Conservation (phyloP, 805 yeast genomes). For the Jamesozyma spencerorum region DNA sequence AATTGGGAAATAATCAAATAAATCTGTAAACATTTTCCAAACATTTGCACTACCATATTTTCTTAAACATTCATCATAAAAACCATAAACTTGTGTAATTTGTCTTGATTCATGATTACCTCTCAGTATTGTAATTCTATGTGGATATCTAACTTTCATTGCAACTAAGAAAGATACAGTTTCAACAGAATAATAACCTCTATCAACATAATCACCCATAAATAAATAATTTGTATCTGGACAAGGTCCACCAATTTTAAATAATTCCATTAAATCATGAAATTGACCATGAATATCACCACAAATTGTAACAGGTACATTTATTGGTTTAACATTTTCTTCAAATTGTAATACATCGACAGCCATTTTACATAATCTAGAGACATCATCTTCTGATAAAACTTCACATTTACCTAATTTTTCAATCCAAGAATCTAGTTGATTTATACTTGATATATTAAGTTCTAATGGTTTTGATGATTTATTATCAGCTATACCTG, state of each 20-base stretch:
- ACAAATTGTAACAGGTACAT: conserved; percentile 92
- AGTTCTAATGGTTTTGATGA: conserved; percentile 34
- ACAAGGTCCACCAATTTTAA: conserved; percentile 88
- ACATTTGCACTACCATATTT: conserved; percentile 89
- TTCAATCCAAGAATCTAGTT: conserved; percentile 83
- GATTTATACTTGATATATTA: conserved; percentile 43
- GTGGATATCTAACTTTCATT: conserved; percentile 86
- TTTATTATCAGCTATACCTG: conserved; percentile 33
- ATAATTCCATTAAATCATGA: conserved; percentile 87
- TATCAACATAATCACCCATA: conserved; percentile 87
- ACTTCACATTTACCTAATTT: conserved; percentile 73
- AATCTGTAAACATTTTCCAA: conserved; percentile 86
- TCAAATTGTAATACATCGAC: conserved; percentile 84
- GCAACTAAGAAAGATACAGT: conserved; percentile 83
- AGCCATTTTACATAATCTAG: conserved; percentile 78
- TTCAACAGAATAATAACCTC: conserved; percentile 77
- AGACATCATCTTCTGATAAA: conserved; percentile 69
- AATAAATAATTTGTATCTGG: conserved; percentile 86
- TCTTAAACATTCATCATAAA: conserved; percentile 89
- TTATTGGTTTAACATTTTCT: conserved; percentile 91
- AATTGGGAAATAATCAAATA: conserved; percentile 87
- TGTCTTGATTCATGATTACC: conserved; percentile 95
- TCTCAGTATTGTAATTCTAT: conserved; percentile 81
- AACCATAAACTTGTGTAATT: conserved; percentile 92
- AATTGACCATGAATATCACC: conserved; percentile 97